Evolutionary conservation across 1,284 basidiomycete genomes (phyloP).

Genomic region (Leccinum griseonigrum): DNA sequence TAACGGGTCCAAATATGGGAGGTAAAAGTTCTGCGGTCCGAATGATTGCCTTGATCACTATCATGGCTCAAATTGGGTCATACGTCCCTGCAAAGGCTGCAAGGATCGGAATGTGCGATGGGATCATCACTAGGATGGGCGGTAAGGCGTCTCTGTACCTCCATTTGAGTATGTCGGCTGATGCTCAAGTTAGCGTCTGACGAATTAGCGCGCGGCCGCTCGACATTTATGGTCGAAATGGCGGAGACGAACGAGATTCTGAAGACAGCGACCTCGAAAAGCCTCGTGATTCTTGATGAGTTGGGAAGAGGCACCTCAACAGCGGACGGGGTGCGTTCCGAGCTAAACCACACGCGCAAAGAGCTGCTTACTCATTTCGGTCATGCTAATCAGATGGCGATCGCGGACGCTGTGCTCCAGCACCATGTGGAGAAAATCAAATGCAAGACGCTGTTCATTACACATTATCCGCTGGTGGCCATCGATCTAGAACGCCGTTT

Average conservation of each 20-base stretch:
- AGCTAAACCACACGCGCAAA: not conserved
- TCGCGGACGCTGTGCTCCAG: constrained; percentile 76
- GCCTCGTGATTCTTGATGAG: constrained; percentile 86
- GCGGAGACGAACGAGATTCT: constrained; percentile 92
- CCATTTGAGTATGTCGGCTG: constrained; percentile 3
- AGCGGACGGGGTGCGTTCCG: constrained; percentile 69
- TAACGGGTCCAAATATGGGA: constrained; percentile 85
- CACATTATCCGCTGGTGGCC: constrained; percentile 83
- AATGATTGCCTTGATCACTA: constrained; percentile 71
- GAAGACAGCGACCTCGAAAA: constrained; percentile 64
- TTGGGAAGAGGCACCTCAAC: constrained; percentile 84
- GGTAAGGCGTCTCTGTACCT: constrained; percentile 40
- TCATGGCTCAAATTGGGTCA: constrained; percentile 71
- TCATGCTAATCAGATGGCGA: constrained; percentile 62
- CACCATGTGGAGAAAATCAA: constrained; percentile 62
- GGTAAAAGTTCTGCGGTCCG: constrained; percentile 76
- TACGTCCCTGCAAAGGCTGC: constrained; percentile 77
- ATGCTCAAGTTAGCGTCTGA: constrained; percentile 66
- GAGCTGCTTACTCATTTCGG: not conserved
- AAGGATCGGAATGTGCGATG: constrained; percentile 76
- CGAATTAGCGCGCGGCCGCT: constrained; percentile 79
- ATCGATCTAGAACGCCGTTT: constrained; percentile 53
- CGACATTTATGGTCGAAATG: constrained; percentile 97
- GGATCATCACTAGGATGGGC: constrained; percentile 85
- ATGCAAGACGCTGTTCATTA: constrained; percentile 91